Evolutionary conservation across 108 stramenopile species (phyloP), one percentile per base, ranked within the genome.

Genomic region (Cyclotella kingstonii): DNA sequence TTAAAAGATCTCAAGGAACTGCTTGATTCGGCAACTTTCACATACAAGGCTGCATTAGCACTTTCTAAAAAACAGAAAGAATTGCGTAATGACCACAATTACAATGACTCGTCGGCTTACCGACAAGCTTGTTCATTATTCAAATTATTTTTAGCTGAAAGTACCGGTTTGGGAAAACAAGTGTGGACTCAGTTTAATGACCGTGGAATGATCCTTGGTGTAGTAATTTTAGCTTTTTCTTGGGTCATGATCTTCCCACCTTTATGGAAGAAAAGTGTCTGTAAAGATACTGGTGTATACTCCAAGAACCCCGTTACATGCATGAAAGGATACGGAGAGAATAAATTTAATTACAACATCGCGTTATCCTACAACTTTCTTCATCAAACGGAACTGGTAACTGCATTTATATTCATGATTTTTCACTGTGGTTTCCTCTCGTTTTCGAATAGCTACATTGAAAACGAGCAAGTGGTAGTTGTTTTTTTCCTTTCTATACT

Each of bases 171-270:
- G 8, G 91, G 91, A 18, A 84, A 88, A 40, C 65, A 70, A 35
- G 91, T 93, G 17, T 93, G 91, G 91, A 93, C 91, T 26, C 81
- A 82, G 53, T 93, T 93, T 47, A 84, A 89, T 61, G 81, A 73
- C 34, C 15, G 59, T 38, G 91, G 88, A 22, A 93, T 93, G 91
- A 78, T 74, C 11, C 8, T 73, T 2, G 90, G 90, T 29, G 76
- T 81, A 35, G 44, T 33, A n/a, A 42, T 84, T n/a, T 36, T 92
- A 28, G 47, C 58, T 15, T 15, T 84, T 15, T 75, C 77, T 18
- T 58, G 84, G 34, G 9, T 87, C 14, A 8, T 76, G 33, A 34
- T 68, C 11, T 46, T 54, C 47, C 73, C n/a, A n/a, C n/a, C 73
- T 54, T 26, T 63, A 1, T 68, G 67, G 66, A 68, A 29, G 29